These are phyloP conservation scores for Ambrosiella beaveri DNA, from an alignment of 2,329 filamentous ascomycete species.

Conservation along the genomic window DNA sequence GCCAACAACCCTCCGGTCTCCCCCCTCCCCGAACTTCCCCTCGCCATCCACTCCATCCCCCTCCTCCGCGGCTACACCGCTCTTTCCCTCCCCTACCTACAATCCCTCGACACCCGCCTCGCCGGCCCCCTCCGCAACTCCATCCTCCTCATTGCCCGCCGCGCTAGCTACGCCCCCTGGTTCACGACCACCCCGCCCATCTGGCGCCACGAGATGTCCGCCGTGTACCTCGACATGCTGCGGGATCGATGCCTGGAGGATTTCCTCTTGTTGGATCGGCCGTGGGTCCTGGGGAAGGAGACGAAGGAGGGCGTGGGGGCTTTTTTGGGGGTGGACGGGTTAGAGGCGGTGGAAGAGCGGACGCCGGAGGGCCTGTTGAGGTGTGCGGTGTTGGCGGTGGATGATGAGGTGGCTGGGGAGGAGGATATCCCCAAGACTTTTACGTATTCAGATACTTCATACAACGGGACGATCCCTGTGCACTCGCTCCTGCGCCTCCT, in stretches of 20 bases:
- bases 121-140: neutral
- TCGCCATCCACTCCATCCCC: neutral
- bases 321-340: constrained; percentile 15
- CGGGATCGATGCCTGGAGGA: constrained; percentile 30
- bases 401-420: neutral
- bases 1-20: constrained; percentile 12
- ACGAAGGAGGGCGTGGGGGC: neutral
- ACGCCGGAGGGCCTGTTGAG: constrained; percentile 16
- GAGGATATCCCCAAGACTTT: neutral
- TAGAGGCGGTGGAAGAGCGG: constrained; percentile 23
- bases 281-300: constrained; percentile 10
- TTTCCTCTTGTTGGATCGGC: constrained; percentile 19
- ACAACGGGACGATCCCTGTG: constrained; percentile 27
- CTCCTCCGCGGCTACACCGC: constrained; percentile 7
- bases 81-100: constrained; percentile 1
- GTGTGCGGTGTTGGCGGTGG: neutral
- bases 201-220: constrained; percentile 40
- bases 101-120: neutral
- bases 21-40: neutral
- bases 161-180: constrained; percentile 5
- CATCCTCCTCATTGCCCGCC: constrained; percentile 4
- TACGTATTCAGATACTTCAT: constrained; percentile 9
- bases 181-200: constrained; percentile 16
- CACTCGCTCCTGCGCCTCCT: constrained; percentile 36
- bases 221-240: constrained; percentile 32